Evolutionary conservation across 306 rosid species (phyloP), one percentile per base, ranked within the genome.

Genomic region (Ceratonia siliqua): DNA sequence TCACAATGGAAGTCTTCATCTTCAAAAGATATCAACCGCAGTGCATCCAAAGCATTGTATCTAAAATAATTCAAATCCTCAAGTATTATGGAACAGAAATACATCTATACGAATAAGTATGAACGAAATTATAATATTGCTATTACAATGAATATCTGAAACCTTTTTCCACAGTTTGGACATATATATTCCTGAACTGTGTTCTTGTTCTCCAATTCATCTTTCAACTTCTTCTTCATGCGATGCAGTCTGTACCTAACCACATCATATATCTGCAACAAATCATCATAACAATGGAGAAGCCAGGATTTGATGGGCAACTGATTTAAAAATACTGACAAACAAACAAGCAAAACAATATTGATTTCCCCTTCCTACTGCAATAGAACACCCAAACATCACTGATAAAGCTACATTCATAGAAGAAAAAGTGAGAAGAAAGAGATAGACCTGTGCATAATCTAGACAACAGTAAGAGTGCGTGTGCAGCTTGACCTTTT

Each of bases 151-250:
- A 72, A 61, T 28, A 67, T 61, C 66, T 27, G 59, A 82, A 71
- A 94, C 98, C 98, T 91, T 89, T 85, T 94, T 61, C 83, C 81
- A 80, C 97, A 94, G 80, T 76, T 91, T 12, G 90, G 90, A 83
- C 98, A 94, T 82, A 91, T 86, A 70, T 94, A 94, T 78, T 91
- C 93, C 73, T 91, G 97, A 85, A 94, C 82, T 35, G 96, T 94
- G 82, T 94, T 91, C 83, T 89, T 94, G 92, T 94, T 91, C 82
- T 94, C 98, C 83, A 94, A 79, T 81, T 94, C 98, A 87, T 91
- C 98, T 90, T 94, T 94, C 87, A 94, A 74, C 89, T 91, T 94
- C 82, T 94, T 91, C 83, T 86, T 91, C 97, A 94, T 87, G 33
- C 97, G 96, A 78, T 94, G 96, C 78, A 94, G 70, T 84, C 98